A percentile compares a stretch with the other conserved stretches of the same genome.
phyloP scores from a whole-genome alignment of 495 filamentous ascomycete species.

The Aspergillus nanangensis region DNA sequence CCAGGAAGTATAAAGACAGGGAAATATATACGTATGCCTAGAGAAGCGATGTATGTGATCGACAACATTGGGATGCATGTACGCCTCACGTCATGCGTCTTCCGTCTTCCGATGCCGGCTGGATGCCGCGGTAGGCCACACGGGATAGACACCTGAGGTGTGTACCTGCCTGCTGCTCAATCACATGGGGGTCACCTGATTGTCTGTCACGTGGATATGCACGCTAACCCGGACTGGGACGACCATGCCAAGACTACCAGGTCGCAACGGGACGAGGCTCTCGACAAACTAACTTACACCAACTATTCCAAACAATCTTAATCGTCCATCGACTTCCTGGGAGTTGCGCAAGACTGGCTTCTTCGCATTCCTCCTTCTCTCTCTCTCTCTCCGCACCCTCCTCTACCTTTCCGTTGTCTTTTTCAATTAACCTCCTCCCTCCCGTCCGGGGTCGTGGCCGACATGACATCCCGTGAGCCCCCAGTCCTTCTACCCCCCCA shows the following conservation, averaged over 20 bases:
- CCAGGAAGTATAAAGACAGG: too few species aligned
- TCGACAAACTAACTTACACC: background rate
- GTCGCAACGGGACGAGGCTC: slow-evolving; percentile 20
- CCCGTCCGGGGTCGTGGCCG: slow-evolving; percentile 33
- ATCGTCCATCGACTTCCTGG: background rate
- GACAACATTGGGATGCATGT: too few species aligned
- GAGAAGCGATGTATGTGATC: too few species aligned
- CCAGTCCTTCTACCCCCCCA: slow-evolving; percentile 29
- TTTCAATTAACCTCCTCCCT: slow-evolving; percentile 2
- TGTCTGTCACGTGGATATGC: background rate
- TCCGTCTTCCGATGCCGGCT: too few species aligned
- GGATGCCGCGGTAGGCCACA: too few species aligned
- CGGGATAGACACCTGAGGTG: too few species aligned
- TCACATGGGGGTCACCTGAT: background rate
- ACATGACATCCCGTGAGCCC: slow-evolving; percentile 62
- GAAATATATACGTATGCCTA: too few species aligned
- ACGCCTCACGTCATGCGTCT: too few species aligned
- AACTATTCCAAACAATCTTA: background rate
- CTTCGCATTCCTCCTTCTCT: slow-evolving; percentile 10
- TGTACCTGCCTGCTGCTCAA: background rate
- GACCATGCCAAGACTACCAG: slow-evolving; percentile 22
- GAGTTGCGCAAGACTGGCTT: slow-evolving; percentile 20
- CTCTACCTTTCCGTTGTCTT: background rate
- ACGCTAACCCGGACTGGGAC: background rate
- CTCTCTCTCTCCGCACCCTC: background rate